Conservation (phyloP, 345 rosid species). For the Eucalyptus caleyi region DNA sequence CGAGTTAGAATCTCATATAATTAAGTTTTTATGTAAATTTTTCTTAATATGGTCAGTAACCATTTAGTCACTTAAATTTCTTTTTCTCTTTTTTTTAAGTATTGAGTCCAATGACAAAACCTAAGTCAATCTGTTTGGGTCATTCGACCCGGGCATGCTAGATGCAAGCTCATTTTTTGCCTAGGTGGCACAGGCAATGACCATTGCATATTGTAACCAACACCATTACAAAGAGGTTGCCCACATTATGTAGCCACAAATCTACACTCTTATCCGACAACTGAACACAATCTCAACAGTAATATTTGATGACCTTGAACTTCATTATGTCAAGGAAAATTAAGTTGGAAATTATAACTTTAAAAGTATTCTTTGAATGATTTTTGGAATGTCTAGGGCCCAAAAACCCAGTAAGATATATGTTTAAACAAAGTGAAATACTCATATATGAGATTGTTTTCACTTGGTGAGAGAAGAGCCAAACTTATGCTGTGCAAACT, state of each 20-base stretch:
- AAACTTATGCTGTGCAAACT: not conserved
- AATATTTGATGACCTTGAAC: not conserved
- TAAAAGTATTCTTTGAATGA: not conserved
- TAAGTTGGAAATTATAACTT: not conserved
- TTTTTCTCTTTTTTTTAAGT: not conserved
- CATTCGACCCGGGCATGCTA: fast-evolving
- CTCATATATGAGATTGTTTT: not conserved
- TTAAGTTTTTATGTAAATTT: not conserved
- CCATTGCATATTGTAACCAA: not conserved
- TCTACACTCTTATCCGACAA: not conserved
- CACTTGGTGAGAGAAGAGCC: not conserved
- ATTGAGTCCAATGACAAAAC: not conserved
- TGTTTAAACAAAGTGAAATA: not conserved
- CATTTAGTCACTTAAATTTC: not conserved
- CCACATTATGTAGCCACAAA: not conserved
- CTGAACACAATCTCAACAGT: not conserved
- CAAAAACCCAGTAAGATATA: not conserved
- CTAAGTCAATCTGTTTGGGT: not conserved
- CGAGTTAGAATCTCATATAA: not conserved
- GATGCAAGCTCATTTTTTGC: not conserved
- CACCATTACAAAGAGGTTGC: not conserved
- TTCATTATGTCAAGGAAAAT: not conserved
- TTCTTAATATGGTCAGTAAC: not conserved
- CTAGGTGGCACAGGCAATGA: not conserved
- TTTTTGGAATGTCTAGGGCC: not conserved